phyloP scores from a whole-genome alignment of 2,329 filamentous ascomycete genomes.

The Penicillium sp. region DNA sequence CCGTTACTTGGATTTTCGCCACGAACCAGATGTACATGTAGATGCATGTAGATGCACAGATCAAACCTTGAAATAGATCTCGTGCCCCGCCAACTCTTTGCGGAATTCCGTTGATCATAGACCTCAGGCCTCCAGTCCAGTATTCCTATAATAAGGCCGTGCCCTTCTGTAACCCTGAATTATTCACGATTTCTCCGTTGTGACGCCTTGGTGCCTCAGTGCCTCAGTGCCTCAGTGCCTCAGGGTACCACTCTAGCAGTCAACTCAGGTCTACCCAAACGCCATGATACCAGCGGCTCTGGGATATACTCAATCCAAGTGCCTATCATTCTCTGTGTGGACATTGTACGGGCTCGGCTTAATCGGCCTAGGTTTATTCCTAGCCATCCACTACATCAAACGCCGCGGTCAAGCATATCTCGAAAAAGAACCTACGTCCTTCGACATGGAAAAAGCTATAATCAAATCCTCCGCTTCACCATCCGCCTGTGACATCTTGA shows the following conservation, averaged over 20 bases:
- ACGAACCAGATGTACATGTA: background rate
- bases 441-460: slow-evolving; percentile 14
- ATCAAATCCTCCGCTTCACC: slow-evolving; percentile 1
- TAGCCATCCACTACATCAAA: slow-evolving; percentile 1
- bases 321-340: background rate
- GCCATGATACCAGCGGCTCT: slow-evolving; percentile 3
- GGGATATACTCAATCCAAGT: slow-evolving; percentile 1
- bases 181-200: background rate
- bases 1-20: background rate
- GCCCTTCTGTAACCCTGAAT: background rate
- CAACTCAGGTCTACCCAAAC: background rate
- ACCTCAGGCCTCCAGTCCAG: background rate
- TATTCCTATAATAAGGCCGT: background rate
- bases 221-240: background rate
- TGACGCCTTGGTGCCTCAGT: background rate
- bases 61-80: background rate
- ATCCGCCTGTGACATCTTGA: slow-evolving; percentile 20
- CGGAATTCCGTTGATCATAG: background rate
- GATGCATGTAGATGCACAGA: too few species aligned
- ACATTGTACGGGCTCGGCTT: background rate
- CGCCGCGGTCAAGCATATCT: background rate
- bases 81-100: background rate
- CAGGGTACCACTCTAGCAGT: too few species aligned
- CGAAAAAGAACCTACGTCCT: background rate
- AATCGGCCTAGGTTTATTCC: background rate